Evolutionary conservation across 768 basidiomycete genomes (phyloP).

Genomic region (Pleurotus tuoliensis): DNA sequence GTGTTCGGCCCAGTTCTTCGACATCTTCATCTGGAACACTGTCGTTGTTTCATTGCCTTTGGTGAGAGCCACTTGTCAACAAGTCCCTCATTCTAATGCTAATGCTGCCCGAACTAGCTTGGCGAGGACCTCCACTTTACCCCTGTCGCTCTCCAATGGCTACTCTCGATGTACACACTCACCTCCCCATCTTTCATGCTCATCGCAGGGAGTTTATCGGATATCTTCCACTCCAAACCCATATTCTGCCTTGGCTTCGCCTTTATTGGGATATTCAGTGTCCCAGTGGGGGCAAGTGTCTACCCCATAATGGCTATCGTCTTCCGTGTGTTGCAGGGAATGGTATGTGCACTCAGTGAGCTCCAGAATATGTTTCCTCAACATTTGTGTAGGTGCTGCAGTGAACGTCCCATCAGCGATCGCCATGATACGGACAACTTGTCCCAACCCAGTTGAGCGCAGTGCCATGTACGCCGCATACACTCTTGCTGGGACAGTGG

Average conservation of each 20-base stretch:
- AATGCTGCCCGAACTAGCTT: not conserved
- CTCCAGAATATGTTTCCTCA: not conserved
- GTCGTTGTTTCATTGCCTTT: not conserved
- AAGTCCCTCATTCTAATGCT: not conserved
- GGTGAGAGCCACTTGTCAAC: not conserved
- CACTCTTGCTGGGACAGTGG: constrained; percentile 40
- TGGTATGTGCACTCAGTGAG: not conserved
- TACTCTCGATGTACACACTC: constrained; percentile 36
- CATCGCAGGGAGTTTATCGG: constrained; percentile 12
- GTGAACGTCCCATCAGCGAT: constrained; percentile 42
- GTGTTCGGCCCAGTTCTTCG: not conserved
- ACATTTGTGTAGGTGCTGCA: constrained; percentile 32
- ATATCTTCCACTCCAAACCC: constrained; percentile 14
- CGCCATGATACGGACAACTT: constrained; percentile 36
- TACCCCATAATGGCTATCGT: constrained; percentile 10
- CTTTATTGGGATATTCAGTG: constrained; percentile 8
- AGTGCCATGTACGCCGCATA: constrained; percentile 39
- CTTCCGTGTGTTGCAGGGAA: constrained; percentile 12
- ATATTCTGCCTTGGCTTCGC: constrained; percentile 15
- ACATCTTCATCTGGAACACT: not conserved
- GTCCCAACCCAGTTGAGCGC: constrained; percentile 39
- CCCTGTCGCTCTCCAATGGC: constrained; percentile 21
- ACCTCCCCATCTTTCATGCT: constrained; percentile 39
- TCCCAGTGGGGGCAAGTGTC: constrained; percentile 1
- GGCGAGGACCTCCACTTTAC: not conserved